Percentiles rank a stretch among this genome's conserved stretches.
Conservation (phyloP, 2,329 filamentous ascomycete species). For the Capronia epimyces region DNA sequence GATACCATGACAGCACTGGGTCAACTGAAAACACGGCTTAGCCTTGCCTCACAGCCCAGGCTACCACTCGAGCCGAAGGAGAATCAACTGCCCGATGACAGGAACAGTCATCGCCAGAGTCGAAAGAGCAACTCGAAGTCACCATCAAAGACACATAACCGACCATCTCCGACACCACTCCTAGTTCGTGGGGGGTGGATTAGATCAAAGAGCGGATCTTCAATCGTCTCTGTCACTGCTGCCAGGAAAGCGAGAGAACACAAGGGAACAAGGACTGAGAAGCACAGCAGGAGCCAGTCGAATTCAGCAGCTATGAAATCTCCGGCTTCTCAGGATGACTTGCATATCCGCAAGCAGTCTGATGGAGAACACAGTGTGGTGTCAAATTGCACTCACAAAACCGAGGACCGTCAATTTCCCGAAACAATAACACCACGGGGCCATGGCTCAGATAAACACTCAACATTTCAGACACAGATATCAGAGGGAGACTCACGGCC, state of each 20-base stretch:
- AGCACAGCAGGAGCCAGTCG: constrained; percentile 11
- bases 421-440: neutral
- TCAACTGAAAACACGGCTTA: constrained; percentile 26
- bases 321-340: neutral
- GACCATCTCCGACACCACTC: constrained; percentile 17
- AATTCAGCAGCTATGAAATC: constrained; percentile 3
- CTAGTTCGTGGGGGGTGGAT: constrained; percentile 25
- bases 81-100: neutral
- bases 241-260: constrained; percentile 10
- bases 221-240: constrained; percentile 18
- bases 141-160: constrained; percentile 4
- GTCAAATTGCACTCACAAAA: neutral
- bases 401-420: neutral
- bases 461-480: neutral
- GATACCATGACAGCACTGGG: constrained; percentile 29
- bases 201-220: constrained; percentile 25
- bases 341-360: neutral
- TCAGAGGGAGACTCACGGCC: constrained; percentile 1
- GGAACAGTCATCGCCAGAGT: constrained; percentile 7
- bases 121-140: constrained; percentile 5
- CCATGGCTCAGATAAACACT: neutral
- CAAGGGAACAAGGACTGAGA: constrained; percentile 3
- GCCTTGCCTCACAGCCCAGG: constrained; percentile 3
- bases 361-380: neutral
- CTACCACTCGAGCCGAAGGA: constrained; percentile 4